Percentiles rank a stretch among this genome's conserved stretches.
These are phyloP conservation scores for Tolypocladium tundrense DNA, from an alignment of 2,329 filamentous ascomycete species.

Conservation along the genomic window DNA sequence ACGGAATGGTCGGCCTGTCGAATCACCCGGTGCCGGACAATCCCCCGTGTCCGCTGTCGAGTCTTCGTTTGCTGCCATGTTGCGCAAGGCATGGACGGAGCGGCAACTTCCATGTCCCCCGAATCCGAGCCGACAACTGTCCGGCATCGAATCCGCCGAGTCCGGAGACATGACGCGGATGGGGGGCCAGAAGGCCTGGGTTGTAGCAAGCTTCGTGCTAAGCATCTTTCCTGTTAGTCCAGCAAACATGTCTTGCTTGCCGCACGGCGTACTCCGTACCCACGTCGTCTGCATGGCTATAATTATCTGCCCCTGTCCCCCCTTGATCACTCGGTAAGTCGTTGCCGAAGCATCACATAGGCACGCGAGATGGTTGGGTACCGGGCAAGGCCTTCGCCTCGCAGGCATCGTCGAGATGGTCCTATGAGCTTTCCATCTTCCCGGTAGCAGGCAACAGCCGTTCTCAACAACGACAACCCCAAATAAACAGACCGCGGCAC, in stretches of 20 bases:
- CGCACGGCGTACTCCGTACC: background rate
- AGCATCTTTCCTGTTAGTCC: background rate
- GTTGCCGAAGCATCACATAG: background rate
- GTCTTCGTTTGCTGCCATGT: background rate
- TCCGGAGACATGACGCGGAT: background rate
- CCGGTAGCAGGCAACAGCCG: background rate
- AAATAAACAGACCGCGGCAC: background rate
- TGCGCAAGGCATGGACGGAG: too few relatives aligned
- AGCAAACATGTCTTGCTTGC: background rate
- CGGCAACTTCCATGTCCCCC: background rate
- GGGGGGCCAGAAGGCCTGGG: background rate
- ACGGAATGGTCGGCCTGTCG: background rate
- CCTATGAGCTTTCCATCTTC: background rate
- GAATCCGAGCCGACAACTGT: background rate
- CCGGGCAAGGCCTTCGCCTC: background rate
- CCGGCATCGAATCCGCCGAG: background rate
- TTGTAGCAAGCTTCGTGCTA: background rate
- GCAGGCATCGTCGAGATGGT: background rate
- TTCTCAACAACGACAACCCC: background rate
- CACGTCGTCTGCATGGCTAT: background rate
- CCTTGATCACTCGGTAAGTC: too few relatives aligned
- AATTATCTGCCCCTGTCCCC: background rate
- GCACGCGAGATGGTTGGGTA: background rate
- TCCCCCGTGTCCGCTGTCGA: too few relatives aligned
- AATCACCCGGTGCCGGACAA: too few relatives aligned